phyloP scores from a whole-genome alignment of 352 stramenopile species.

The Pythium utonaiense region DNA sequence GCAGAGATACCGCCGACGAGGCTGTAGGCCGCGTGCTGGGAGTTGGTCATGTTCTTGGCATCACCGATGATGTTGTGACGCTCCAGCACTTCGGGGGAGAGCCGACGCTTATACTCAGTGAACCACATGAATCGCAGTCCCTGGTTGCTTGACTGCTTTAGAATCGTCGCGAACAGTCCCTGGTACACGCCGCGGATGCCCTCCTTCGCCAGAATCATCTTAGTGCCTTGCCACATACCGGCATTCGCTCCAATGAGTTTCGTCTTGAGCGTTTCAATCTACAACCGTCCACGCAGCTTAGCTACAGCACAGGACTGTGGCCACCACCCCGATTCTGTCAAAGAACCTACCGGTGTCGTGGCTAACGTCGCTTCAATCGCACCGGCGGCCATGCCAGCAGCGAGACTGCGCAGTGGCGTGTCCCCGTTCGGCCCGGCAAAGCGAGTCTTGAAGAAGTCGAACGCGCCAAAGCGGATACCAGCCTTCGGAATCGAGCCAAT shows the following conservation, averaged over 20 bases:
- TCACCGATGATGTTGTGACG: conserved; percentile 46
- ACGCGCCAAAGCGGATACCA: conserved; percentile 95
- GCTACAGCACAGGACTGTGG: no score
- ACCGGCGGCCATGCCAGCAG: conserved; percentile 91
- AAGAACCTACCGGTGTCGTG: conserved; percentile 89
- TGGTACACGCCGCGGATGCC: conserved; percentile 92
- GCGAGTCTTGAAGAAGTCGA: conserved; percentile 85
- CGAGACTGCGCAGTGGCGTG: conserved; percentile 89
- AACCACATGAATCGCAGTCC: conserved; percentile 97
- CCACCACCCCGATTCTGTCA: no score
- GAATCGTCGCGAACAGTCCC: conserved; percentile 90
- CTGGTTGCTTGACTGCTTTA: conserved; percentile 96
- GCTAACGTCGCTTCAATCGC: conserved; percentile 90
- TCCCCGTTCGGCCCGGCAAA: conserved; percentile 89
- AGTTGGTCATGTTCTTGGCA: conserved; percentile 70
- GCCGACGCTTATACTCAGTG: conserved; percentile 91
- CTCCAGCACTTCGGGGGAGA: conserved; percentile 54
- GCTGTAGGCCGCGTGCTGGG: conserved; percentile 77
- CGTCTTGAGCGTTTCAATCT: conserved; percentile 96
- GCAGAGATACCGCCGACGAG: conserved; percentile 95
- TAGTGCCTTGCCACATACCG: conserved; percentile 87
- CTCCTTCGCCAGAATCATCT: conserved; percentile 91
- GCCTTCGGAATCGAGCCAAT: conserved; percentile 95
- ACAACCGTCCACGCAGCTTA: neutral
- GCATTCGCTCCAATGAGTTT: conserved; percentile 96